Percentiles rank a stretch among this genome's conserved stretches.
Evolutionary conservation across 2,329 filamentous ascomycete species (phyloP).

Genomic region (Cytospora schulzeri): DNA sequence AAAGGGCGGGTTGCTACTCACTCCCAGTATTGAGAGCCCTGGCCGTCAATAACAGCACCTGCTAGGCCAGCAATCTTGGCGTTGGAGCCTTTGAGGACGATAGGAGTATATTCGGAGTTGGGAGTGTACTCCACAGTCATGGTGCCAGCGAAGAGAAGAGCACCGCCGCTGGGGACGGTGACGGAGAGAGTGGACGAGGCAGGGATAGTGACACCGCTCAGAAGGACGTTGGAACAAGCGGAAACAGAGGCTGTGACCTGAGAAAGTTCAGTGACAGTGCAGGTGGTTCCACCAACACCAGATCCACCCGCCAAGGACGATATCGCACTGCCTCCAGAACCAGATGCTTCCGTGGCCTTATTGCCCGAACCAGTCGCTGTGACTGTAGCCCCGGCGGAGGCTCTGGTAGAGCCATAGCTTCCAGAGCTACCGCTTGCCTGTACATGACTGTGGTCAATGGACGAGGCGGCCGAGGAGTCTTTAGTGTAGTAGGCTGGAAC

Average conservation of each 20-base stretch:
- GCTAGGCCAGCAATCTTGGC: conserved; percentile 29
- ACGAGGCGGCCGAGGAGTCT: not conserved
- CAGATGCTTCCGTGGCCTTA: not conserved
- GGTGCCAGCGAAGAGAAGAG: conserved; percentile 22
- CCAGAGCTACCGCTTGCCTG: conserved; percentile 10
- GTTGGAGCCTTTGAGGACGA: conserved; percentile 28
- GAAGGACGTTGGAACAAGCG: conserved; percentile 21
- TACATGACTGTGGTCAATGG: not conserved
- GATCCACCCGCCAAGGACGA: conserved; percentile 20
- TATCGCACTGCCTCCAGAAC: conserved; percentile 17
- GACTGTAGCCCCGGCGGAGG: conserved; percentile 1
- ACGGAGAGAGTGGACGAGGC: conserved; percentile 21
- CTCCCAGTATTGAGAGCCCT: conserved; percentile 33
- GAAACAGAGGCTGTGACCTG: conserved; percentile 19
- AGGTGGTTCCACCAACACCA: conserved; percentile 23
- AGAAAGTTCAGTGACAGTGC: conserved; percentile 21
- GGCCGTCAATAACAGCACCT: conserved; percentile 28
- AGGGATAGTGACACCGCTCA: conserved; percentile 16
- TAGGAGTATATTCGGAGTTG: conserved; percentile 20
- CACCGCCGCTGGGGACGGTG: conserved; percentile 18
- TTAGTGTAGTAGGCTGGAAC: conserved; percentile 4
- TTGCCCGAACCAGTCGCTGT: conserved; percentile 4
- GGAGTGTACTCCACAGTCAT: conserved; percentile 26
- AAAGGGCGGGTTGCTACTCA: too few relatives aligned
- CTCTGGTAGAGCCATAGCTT: not conserved